Percentiles rank a stretch among this genome's conserved stretches.
phyloP scores from a whole-genome alignment of 768 basidiomycete genomes.

The Termitomyces sp. region DNA sequence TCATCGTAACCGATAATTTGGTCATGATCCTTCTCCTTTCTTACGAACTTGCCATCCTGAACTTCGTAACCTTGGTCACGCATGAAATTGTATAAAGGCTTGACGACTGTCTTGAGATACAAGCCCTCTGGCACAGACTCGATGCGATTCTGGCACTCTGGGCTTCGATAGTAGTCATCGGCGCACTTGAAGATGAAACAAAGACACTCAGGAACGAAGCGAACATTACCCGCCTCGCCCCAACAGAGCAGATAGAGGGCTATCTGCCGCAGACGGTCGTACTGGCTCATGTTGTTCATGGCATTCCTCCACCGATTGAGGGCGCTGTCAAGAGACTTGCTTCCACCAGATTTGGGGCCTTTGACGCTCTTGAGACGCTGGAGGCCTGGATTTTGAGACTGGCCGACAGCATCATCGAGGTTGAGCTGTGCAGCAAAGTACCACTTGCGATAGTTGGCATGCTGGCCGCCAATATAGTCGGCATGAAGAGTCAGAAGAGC shows the following conservation, averaged over 20 bases:
- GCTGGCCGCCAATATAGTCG: constrained; percentile 97
- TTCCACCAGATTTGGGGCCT: constrained; percentile 39
- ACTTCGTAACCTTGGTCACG: constrained; percentile 97
- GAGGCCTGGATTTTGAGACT: constrained; percentile 89
- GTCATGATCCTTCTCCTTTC: constrained; percentile 91
- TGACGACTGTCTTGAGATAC: constrained; percentile 87
- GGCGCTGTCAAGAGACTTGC: constrained; percentile 89
- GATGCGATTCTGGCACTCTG: constrained; percentile 92
- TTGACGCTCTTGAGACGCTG: constrained; percentile 85
- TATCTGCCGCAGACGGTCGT: constrained; percentile 94
- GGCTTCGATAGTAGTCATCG: constrained; percentile 97
- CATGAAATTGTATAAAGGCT: constrained; percentile 93
- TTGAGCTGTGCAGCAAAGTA: constrained; percentile 99
- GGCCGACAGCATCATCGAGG: constrained; percentile 96
- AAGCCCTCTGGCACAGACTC: constrained; percentile 94
- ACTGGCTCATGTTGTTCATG: constrained; percentile 99
- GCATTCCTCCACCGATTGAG: constrained; percentile 95
- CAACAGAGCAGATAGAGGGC: constrained; percentile 95
- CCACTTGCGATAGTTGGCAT: constrained; percentile 99
- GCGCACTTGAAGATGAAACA: constrained; percentile 99
- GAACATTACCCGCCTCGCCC: constrained; percentile 97
- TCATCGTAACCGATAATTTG: constrained; percentile 99
- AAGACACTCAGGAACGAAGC: constrained; percentile 93
- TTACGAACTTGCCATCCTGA: constrained; percentile 89
- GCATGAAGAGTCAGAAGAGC: constrained; percentile 95